These are phyloP conservation scores for Cutaneotrichosporon dermatis DNA, from an alignment of 1,284 basidiomycete genomes.

Conservation along the genomic window DNA sequence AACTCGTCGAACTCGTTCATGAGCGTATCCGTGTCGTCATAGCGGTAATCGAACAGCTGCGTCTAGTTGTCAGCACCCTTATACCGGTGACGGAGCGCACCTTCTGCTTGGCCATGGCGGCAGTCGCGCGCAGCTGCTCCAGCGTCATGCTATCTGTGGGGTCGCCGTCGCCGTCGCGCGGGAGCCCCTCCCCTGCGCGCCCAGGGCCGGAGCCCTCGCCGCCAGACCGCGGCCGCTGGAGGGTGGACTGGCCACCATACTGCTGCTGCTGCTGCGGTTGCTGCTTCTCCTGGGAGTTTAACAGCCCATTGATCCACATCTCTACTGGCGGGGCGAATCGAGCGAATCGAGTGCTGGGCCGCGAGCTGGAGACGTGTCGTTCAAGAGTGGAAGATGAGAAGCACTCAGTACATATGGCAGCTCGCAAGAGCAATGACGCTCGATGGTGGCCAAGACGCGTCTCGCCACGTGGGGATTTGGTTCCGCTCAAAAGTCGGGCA, in stretches of 20 bases:
- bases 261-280: not conserved
- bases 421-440: not conserved
- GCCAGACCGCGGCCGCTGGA: slow-evolving; percentile 13
- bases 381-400: too few species aligned
- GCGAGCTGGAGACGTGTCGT: too few species aligned
- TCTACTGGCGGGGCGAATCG: not conserved
- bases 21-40: slow-evolving; percentile 91
- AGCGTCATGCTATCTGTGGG: slow-evolving; percentile 32
- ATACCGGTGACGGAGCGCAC: slow-evolving; percentile 10
- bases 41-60: slow-evolving; percentile 82
- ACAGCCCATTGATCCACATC: slow-evolving; percentile 3
- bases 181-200: slow-evolving; percentile 14
- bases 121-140: slow-evolving; percentile 31
- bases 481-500: slow-evolving; percentile 14
- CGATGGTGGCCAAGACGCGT: not conserved
- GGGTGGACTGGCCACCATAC: not conserved
- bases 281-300: slow-evolving; percentile 1
- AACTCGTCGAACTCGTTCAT: slow-evolving; percentile 97
- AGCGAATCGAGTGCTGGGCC: too few species aligned
- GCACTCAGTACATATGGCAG: not conserved
- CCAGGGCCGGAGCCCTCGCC: slow-evolving; percentile 12
- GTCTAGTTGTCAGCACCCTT: slow-evolving; percentile 47
- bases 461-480: slow-evolving; percentile 3
- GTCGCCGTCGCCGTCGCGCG: slow-evolving; percentile 14
- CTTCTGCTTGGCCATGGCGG: slow-evolving; percentile 29